Conservation (phyloP, 2,329 filamentous ascomycete species). For the Podosphaera aphanis region DNA sequence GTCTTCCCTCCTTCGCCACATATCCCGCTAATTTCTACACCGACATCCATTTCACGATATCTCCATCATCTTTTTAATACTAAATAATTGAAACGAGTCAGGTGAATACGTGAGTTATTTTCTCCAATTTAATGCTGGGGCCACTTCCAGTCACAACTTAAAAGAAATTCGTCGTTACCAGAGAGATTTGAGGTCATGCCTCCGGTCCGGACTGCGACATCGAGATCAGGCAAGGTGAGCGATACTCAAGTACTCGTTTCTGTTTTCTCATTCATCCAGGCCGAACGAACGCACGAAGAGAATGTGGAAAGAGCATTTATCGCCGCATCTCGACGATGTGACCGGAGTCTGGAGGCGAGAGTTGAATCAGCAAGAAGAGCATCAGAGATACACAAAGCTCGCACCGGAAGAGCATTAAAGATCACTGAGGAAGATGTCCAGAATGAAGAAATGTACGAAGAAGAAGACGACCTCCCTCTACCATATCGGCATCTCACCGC, state of each 20-base stretch:
- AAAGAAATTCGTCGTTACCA: not conserved
- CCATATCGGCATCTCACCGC: constrained; percentile 40
- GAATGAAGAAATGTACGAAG: constrained; percentile 90
- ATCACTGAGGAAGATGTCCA: constrained; percentile 71
- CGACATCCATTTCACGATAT: not conserved
- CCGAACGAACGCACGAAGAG: constrained; percentile 54
- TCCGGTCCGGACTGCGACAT: not conserved
- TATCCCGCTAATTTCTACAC: not conserved
- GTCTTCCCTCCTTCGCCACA: not conserved
- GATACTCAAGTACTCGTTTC: not conserved
- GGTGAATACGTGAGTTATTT: not conserved
- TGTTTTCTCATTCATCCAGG: constrained; percentile 21
- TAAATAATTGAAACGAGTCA: not conserved
- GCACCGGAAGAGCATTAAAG: constrained; percentile 60
- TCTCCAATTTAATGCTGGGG: not conserved
- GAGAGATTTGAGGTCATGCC: constrained; percentile 2
- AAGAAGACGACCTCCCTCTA: constrained; percentile 57
- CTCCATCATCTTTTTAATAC: not conserved
- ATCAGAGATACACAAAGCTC: constrained; percentile 73
- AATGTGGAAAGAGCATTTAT: constrained; percentile 81
- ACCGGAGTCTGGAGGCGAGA: constrained; percentile 67
- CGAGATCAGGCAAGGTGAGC: not conserved
- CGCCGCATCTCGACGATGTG: constrained; percentile 66
- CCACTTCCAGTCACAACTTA: not conserved
- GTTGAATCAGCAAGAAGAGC: constrained; percentile 71